These are phyloP conservation scores for Fusarium miscanthi DNA, from an alignment of 2,329 filamentous ascomycete genomes.

Conservation along the genomic window DNA sequence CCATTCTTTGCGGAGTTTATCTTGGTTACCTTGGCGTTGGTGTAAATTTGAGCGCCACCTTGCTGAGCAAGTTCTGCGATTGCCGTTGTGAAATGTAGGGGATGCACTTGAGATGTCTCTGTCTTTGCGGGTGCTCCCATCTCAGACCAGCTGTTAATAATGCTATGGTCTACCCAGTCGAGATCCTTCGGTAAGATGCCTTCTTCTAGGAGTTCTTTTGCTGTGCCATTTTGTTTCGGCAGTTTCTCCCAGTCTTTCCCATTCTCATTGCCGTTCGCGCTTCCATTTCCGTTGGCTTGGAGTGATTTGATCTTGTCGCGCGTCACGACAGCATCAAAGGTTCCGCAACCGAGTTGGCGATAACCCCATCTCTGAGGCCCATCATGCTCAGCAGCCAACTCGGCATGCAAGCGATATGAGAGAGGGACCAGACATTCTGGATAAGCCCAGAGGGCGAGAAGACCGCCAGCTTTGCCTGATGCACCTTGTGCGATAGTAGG, in stretches of 20 bases:
- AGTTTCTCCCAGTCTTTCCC: slow-evolving; percentile 69
- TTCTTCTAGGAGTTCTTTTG: slow-evolving; percentile 60
- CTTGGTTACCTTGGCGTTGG: slow-evolving; percentile 73
- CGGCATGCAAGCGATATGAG: slow-evolving; percentile 83
- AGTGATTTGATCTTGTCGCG: slow-evolving; percentile 50
- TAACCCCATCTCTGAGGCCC: slow-evolving; percentile 89
- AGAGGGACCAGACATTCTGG: slow-evolving; percentile 85
- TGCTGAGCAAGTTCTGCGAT: slow-evolving; percentile 82
- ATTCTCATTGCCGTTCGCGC: slow-evolving; percentile 19
- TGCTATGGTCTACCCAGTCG: slow-evolving; percentile 81
- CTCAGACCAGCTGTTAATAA: slow-evolving; percentile 77
- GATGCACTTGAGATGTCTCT: slow-evolving; percentile 94
- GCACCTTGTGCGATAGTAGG: slow-evolving; percentile 87
- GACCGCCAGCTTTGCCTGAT: slow-evolving; percentile 92
- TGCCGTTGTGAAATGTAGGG: slow-evolving; percentile 86
- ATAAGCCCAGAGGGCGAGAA: slow-evolving; percentile 93
- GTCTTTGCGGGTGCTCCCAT: slow-evolving; percentile 78
- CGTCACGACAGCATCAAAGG: slow-evolving; percentile 56
- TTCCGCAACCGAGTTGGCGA: slow-evolving; percentile 79
- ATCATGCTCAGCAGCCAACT: slow-evolving; percentile 85
- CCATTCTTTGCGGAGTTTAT: slow-evolving; percentile 67
- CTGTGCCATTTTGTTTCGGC: slow-evolving; percentile 67
- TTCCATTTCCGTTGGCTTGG: slow-evolving; percentile 35
- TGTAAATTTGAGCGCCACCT: slow-evolving; percentile 73
- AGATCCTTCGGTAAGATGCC: slow-evolving; percentile 79